Percentiles rank a stretch among this genome's conserved stretches.
These are phyloP conservation scores for Globisporangium carolinianum DNA, from an alignment of 352 stramenopile genomes.

Conservation along the genomic window DNA sequence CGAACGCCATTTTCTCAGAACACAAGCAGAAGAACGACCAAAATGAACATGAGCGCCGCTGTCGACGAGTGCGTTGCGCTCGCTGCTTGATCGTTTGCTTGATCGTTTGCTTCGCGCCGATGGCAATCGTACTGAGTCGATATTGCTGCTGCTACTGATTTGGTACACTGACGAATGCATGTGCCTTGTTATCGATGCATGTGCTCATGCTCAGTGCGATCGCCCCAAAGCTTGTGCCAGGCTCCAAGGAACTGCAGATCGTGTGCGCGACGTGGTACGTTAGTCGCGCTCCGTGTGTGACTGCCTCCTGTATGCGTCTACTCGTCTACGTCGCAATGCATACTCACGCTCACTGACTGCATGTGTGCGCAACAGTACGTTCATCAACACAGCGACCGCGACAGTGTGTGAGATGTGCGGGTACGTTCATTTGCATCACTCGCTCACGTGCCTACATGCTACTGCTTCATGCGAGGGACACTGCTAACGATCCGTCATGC, in stretches of 20 bases:
- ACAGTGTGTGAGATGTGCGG: slow-evolving; percentile 66
- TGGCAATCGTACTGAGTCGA: no score
- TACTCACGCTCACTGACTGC: neutral
- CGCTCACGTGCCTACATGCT: neutral
- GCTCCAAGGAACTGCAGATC: slow-evolving; percentile 43
- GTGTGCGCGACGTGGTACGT: slow-evolving; percentile 51
- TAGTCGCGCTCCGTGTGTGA: no score
- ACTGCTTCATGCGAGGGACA: no score
- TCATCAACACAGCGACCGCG: slow-evolving; percentile 51
- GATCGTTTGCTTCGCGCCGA: neutral
- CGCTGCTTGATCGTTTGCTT: neutral
- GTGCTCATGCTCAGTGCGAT: slow-evolving; percentile 12
- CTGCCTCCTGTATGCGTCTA: neutral
- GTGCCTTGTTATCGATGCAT: neutral
- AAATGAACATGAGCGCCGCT: slow-evolving; percentile 1
- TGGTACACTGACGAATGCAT: neutral
- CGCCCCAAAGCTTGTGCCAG: slow-evolving; percentile 51
- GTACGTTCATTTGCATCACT: slow-evolving; percentile 19
- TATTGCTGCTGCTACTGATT: neutral
- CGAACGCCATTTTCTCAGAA: neutral
- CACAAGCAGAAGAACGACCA: neutral
- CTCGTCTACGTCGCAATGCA: neutral
- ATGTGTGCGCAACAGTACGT: slow-evolving; percentile 33
- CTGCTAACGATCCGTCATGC: neutral
- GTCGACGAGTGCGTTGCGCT: slow-evolving; percentile 2